Conservation (phyloP, 768 basidiomycete genomes). For the Butyriboletus loyo region DNA sequence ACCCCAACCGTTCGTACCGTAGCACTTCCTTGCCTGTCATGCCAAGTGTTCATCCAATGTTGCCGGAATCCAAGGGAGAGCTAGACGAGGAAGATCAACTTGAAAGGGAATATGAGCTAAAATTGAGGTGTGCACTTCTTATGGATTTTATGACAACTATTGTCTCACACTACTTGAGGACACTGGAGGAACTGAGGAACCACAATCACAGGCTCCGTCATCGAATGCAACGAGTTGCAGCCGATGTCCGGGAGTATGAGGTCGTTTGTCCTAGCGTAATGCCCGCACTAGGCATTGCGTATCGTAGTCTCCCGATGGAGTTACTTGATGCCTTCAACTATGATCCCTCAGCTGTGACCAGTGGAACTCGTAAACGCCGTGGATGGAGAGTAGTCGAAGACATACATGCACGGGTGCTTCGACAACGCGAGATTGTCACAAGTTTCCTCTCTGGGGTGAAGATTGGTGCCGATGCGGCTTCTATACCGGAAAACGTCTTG, state of each 20-base stretch:
- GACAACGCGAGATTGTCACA: slow-evolving; percentile 55
- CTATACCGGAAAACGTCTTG: slow-evolving; percentile 41
- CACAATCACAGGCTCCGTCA: slow-evolving; percentile 71
- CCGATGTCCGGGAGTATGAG: slow-evolving; percentile 64
- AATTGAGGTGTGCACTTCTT: slow-evolving; percentile 18
- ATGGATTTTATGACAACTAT: background rate
- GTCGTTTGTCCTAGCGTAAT: slow-evolving; percentile 51
- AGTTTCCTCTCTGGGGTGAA: slow-evolving; percentile 39
- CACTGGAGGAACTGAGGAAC: slow-evolving; percentile 53
- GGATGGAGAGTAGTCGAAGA: slow-evolving; percentile 79
- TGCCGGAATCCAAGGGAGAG: slow-evolving; percentile 36
- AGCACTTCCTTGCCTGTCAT: slow-evolving; percentile 36
- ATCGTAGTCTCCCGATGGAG: slow-evolving; percentile 55
- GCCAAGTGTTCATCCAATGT: slow-evolving; percentile 25
- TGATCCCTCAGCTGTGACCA: slow-evolving; percentile 74
- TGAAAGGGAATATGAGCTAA: slow-evolving; percentile 53
- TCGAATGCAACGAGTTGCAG: slow-evolving; percentile 62
- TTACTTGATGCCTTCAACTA: slow-evolving; percentile 72
- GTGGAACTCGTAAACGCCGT: slow-evolving; percentile 54
- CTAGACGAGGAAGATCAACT: slow-evolving; percentile 46
- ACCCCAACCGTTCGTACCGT: slow-evolving; percentile 19
- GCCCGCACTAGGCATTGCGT: slow-evolving; percentile 44
- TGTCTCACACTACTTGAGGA: slow-evolving; percentile 35
- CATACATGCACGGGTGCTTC: slow-evolving; percentile 57
- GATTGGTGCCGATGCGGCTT: background rate